Evolutionary conservation across 1,139 yeast species (phyloP).

Genomic region (Scheffersomyces segobiensis): DNA sequence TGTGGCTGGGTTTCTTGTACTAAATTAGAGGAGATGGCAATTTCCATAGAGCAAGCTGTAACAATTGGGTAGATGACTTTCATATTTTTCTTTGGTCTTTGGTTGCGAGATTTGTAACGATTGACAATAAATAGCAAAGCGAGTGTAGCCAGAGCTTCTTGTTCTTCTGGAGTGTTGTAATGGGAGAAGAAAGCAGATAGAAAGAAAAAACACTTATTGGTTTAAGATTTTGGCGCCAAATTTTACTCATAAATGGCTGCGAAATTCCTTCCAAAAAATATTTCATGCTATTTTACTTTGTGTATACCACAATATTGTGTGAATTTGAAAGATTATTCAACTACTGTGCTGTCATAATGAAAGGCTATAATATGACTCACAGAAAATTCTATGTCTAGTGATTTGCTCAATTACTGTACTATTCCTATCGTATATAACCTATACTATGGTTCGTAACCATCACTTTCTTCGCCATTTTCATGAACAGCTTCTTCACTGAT

Average conservation of each 20-base stretch:
- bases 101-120: background rate
- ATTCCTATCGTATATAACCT: background rate
- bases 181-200: background rate
- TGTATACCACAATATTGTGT: no score
- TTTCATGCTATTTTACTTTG: background rate
- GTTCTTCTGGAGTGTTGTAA: background rate
- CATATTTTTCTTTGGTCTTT: background rate
- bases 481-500: background rate
- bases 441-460: background rate
- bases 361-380: background rate
- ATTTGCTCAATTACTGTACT: background rate
- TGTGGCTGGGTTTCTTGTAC: background rate
- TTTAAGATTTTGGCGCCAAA: background rate
- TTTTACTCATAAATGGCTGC: background rate
- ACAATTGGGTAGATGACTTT: background rate
- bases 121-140: background rate
- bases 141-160: background rate
- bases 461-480: background rate
- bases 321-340: no score
- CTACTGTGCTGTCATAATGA: background rate
- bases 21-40: background rate
- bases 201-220: no score
- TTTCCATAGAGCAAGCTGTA: background rate
- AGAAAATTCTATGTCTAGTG: background rate
- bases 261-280: background rate